These are phyloP conservation scores for Cephaloascus albidus DNA, from an alignment of 805 yeast species.

Conservation along the genomic window DNA sequence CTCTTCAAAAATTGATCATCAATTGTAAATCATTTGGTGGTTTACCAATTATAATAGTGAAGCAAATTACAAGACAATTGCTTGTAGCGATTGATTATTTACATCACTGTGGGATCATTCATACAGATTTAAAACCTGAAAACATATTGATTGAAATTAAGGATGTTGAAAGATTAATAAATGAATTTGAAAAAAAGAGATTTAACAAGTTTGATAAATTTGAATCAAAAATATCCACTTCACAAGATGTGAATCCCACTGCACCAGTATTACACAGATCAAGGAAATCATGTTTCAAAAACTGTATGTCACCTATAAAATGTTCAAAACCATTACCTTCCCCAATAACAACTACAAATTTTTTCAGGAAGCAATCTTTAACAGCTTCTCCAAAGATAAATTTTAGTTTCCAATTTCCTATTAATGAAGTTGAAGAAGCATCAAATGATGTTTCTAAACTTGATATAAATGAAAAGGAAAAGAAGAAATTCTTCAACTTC, in stretches of 20 bases:
- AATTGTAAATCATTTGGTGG: slow-evolving; percentile 37
- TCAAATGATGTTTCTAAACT: background rate
- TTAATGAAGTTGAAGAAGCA: background rate
- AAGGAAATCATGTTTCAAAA: slow-evolving; percentile 4
- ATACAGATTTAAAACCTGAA: slow-evolving; percentile 72
- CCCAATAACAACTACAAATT: slow-evolving; percentile 20
- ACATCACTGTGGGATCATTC: slow-evolving; percentile 60
- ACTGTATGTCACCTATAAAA: slow-evolving; percentile 20
- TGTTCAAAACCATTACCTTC: slow-evolving; percentile 40
- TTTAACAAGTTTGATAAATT: slow-evolving; percentile 17
- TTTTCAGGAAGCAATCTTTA: background rate
- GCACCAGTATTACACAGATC: slow-evolving; percentile 7
- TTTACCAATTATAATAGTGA: slow-evolving; percentile 42
- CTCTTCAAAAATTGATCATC: slow-evolving; percentile 20
- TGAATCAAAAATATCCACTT: slow-evolving; percentile 4
- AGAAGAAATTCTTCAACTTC: background rate
- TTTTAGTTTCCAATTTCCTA: background rate
- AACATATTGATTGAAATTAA: slow-evolving; percentile 49
- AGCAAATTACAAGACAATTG: slow-evolving; percentile 48
- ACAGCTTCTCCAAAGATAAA: background rate
- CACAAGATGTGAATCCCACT: slow-evolving; percentile 6
- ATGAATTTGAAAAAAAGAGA: slow-evolving; percentile 19
- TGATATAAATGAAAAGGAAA: background rate
- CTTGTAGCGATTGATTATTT: slow-evolving; percentile 47
- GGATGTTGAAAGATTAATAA: slow-evolving; percentile 43